A percentile compares a stretch with the other conserved stretches of the same genome.
phyloP scores from a whole-genome alignment of 495 filamentous ascomycete genomes.

The Penicillium argentinense region DNA sequence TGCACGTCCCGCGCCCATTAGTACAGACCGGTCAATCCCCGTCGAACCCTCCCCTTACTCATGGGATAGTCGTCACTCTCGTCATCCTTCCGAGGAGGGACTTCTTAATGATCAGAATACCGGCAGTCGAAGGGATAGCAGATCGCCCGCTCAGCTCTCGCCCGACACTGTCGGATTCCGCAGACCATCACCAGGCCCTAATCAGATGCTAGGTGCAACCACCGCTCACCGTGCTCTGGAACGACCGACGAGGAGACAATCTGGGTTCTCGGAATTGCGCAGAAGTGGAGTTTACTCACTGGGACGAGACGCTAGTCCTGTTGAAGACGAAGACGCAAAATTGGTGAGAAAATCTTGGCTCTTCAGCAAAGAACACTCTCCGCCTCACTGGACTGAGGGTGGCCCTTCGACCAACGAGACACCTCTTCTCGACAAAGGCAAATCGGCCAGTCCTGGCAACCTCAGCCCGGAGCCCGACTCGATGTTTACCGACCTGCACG shows the following conservation, averaged over 20 bases:
- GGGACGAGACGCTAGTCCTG: slow-evolving; percentile 41
- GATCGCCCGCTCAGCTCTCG: slow-evolving; percentile 7
- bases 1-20: slow-evolving; percentile 53
- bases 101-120: slow-evolving; percentile 44
- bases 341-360: slow-evolving; percentile 62
- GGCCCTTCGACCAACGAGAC: slow-evolving; percentile 41
- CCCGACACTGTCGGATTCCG: slow-evolving; percentile 17
- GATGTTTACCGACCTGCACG: slow-evolving; percentile 21
- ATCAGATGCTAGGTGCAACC: slow-evolving; percentile 25
- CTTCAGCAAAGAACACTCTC: slow-evolving; percentile 36
- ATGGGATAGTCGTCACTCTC: slow-evolving; percentile 68
- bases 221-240: slow-evolving; percentile 41
- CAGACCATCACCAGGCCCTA: slow-evolving; percentile 21
- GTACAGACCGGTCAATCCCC: slow-evolving; percentile 54
- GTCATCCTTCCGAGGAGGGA: slow-evolving; percentile 63
- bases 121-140: not conserved
- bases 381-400: slow-evolving; percentile 25
- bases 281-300: slow-evolving; percentile 47
- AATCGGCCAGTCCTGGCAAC: slow-evolving; percentile 11
- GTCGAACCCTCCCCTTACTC: slow-evolving; percentile 64
- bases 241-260: slow-evolving; percentile 20
- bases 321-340: slow-evolving; percentile 69
- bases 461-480: slow-evolving; percentile 17
- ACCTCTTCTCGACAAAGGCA: slow-evolving; percentile 45
- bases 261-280: slow-evolving; percentile 43